Evolutionary conservation across 139 green algal genomes (phyloP).

Genomic region (Chlamydomonas sp.): DNA sequence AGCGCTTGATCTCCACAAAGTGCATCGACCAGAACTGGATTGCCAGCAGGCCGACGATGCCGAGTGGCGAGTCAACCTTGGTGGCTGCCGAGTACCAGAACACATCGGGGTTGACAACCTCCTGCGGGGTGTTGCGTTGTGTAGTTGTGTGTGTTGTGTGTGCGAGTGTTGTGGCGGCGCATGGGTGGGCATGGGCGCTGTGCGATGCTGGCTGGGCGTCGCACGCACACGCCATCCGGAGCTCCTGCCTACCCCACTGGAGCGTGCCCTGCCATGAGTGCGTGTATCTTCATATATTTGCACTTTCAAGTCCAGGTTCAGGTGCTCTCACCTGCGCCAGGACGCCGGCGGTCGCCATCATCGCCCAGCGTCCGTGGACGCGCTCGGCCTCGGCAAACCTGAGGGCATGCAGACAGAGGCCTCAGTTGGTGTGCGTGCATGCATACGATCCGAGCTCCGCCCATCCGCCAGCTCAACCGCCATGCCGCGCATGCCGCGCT

Average conservation of each 20-base stretch:
- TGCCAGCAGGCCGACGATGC: constrained; percentile 65
- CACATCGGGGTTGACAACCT: constrained; percentile 55
- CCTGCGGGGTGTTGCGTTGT: constrained; percentile 10
- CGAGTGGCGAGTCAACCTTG: constrained; percentile 48
- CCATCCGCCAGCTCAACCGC: background rate
- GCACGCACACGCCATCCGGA: too few relatives aligned
- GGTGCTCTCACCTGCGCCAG: constrained; percentile 50
- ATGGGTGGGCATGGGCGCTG: background rate
- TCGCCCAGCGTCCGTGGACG: constrained; percentile 82
- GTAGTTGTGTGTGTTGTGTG: background rate
- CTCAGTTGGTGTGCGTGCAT: background rate
- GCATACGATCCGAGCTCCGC: background rate
- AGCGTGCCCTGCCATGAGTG: too few relatives aligned
- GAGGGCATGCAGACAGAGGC: too few relatives aligned
- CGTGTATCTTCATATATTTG: too few relatives aligned
- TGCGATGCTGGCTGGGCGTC: background rate
- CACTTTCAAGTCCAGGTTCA: background rate
- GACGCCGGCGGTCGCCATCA: constrained; percentile 83
- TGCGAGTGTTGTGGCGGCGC: background rate
- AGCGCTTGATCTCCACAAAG: constrained; percentile 63
- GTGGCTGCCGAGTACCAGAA: constrained; percentile 56
- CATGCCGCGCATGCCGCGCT: background rate
- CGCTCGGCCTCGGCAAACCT: constrained; percentile 51
- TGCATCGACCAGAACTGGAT: constrained; percentile 85
- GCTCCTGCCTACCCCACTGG: too few relatives aligned